Evolutionary conservation across 495 filamentous ascomycete genomes (phyloP).

Genomic region (Astrothelium subdiscretum): DNA sequence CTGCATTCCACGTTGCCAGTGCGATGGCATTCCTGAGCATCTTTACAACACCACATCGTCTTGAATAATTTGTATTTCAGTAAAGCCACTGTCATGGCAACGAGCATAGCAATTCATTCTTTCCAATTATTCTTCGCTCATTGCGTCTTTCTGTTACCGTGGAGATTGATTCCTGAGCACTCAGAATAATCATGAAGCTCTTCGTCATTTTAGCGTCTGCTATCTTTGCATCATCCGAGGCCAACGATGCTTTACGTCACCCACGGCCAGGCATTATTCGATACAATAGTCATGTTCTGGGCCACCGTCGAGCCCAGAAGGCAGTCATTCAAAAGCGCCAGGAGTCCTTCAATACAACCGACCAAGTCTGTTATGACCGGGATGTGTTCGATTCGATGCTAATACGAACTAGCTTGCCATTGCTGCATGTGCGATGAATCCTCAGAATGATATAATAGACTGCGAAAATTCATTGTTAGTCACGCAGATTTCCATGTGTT

Average conservation of each 20-base stretch:
- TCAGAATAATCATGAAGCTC: not conserved
- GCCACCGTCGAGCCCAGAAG: not conserved
- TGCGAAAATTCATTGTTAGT: not conserved
- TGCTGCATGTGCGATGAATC: not conserved
- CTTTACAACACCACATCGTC: not conserved
- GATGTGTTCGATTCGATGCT: not conserved
- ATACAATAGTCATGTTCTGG: not conserved
- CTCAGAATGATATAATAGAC: not conserved
- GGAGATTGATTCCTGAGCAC: not conserved
- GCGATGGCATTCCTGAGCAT: not conserved
- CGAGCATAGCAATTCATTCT: not conserved
- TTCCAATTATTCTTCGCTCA: not conserved
- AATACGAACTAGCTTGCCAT: not conserved
- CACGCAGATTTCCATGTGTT: not conserved
- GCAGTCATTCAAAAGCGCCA: not conserved
- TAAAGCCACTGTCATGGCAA: slow-evolving; percentile 1
- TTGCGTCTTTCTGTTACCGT: not conserved
- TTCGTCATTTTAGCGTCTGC: not conserved
- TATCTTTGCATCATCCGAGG: not conserved
- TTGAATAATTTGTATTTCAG: not conserved
- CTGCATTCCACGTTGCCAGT: not conserved
- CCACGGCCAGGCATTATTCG: not conserved
- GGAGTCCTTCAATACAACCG: not conserved
- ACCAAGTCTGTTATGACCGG: not conserved
- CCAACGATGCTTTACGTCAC: not conserved